Percentiles rank a stretch among this genome's conserved stretches.
phyloP scores from a whole-genome alignment of 129 eudicot species.

The Gnaphalium uliginosum region DNA sequence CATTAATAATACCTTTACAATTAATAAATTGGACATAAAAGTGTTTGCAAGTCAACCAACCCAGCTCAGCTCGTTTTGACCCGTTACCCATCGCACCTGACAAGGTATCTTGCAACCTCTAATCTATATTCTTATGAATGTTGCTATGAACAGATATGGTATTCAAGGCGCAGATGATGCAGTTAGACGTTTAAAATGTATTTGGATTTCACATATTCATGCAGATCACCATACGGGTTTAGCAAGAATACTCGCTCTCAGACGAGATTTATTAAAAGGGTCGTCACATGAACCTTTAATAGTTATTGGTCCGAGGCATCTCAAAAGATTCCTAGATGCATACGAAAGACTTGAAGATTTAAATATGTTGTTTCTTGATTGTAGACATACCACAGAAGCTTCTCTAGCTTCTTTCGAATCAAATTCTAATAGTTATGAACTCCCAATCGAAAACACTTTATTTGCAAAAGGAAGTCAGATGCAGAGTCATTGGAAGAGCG shows the following conservation, averaged over 20 bases:
- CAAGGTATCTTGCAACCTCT: neutral
- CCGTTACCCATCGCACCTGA: neutral
- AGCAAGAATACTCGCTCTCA: constrained; percentile 78
- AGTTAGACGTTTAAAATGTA: constrained; percentile 59
- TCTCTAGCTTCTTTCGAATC: constrained; percentile 55
- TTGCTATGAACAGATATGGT: constrained; percentile 50
- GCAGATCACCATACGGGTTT: constrained; percentile 93
- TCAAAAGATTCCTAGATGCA: constrained; percentile 72
- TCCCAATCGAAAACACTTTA: constrained; percentile 31
- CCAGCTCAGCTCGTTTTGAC: neutral
- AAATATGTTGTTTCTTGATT: constrained; percentile 89
- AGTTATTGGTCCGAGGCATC: constrained; percentile 80
- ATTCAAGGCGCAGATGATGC: constrained; percentile 74
- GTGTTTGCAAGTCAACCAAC: neutral
- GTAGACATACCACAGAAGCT: constrained; percentile 71
- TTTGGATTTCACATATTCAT: constrained; percentile 97
- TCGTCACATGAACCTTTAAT: constrained; percentile 68
- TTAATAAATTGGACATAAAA: neutral
- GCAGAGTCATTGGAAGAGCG: constrained; percentile 69
- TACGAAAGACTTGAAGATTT: constrained; percentile 81
- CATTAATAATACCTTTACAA: neutral
- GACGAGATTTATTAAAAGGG: constrained; percentile 73
- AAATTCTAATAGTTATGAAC: constrained; percentile 8
- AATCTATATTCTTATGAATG: constrained; percentile 5
- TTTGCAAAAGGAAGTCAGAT: constrained; percentile 64